These are phyloP conservation scores for Candida pini DNA, from an alignment of 805 yeast genomes.

Conservation along the genomic window DNA sequence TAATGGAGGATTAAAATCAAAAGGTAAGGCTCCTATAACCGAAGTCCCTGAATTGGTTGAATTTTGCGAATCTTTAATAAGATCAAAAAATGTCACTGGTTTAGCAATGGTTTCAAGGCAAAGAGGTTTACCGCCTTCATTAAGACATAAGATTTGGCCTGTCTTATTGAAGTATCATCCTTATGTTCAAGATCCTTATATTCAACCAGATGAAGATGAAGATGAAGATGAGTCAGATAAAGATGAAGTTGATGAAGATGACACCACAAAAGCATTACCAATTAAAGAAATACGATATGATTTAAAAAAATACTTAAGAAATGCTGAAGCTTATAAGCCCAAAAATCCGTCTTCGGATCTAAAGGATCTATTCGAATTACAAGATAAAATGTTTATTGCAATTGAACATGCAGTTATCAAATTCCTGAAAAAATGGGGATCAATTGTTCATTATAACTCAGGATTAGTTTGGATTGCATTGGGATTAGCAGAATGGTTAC, in stretches of 20 bases:
- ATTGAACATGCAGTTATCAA: slow-evolving; percentile 56
- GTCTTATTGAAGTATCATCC: slow-evolving; percentile 77
- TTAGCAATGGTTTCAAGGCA: slow-evolving; percentile 77
- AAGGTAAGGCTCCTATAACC: slow-evolving; percentile 38
- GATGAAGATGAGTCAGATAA: slow-evolving; percentile 30
- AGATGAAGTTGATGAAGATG: slow-evolving; percentile 21
- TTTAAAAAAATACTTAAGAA: slow-evolving; percentile 53
- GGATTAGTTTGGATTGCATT: slow-evolving; percentile 86
- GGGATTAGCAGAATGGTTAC: slow-evolving; percentile 85
- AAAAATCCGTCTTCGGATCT: slow-evolving; percentile 24
- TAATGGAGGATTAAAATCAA: slow-evolving; percentile 21
- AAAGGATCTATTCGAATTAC: slow-evolving; percentile 35
- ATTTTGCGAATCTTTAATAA: slow-evolving; percentile 51
- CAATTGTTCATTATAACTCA: slow-evolving; percentile 67
- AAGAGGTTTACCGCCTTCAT: slow-evolving; percentile 77
- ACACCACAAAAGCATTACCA: slow-evolving; percentile 11
- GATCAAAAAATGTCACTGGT: slow-evolving; percentile 61
- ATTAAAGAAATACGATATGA: slow-evolving; percentile 45
- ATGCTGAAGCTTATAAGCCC: slow-evolving; percentile 32
- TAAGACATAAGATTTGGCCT: slow-evolving; percentile 83
- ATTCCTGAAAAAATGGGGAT: slow-evolving; percentile 76
- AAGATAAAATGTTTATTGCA: slow-evolving; percentile 46
- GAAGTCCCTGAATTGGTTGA: slow-evolving; percentile 45
- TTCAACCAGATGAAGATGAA: slow-evolving; percentile 51
- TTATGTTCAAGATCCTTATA: slow-evolving; percentile 69